Conservation (phyloP, 805 yeast species). For the Candida mattraensis region DNA sequence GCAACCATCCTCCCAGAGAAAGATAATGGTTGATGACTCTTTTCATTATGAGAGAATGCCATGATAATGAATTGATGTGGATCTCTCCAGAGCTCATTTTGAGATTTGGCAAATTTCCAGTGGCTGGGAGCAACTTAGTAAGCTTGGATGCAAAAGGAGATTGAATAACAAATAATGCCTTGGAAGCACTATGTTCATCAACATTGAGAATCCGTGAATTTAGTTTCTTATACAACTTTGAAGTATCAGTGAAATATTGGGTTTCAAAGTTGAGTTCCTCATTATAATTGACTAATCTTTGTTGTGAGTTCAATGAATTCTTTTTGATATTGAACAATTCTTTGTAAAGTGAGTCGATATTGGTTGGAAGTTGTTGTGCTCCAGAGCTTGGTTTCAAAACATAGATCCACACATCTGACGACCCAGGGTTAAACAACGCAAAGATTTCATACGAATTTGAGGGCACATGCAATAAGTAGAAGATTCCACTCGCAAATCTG, state of each 20-base stretch:
- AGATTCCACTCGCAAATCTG: constrained; percentile 53
- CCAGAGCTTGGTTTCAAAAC: constrained; percentile 66
- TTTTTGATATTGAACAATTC: constrained; percentile 51
- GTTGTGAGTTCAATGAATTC: constrained; percentile 41
- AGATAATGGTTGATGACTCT: constrained; percentile 69
- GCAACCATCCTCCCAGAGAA: constrained; percentile 71
- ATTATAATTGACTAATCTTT: constrained; percentile 53
- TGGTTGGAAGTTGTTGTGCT: constrained; percentile 65
- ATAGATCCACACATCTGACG: constrained; percentile 46
- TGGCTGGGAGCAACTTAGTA: constrained; percentile 43
- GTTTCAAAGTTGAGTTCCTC: constrained; percentile 54
- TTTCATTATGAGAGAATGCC: constrained; percentile 71
- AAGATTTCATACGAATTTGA: constrained; percentile 77
- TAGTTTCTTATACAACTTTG: constrained; percentile 57
- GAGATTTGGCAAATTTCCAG: constrained; percentile 61
- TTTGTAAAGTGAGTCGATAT: constrained; percentile 52
- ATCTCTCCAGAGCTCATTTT: constrained; percentile 58
- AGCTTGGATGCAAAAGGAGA: constrained; percentile 60
- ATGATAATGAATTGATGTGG: constrained; percentile 70
- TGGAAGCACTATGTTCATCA: constrained; percentile 66
- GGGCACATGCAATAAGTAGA: constrained; percentile 66
- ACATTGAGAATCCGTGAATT: constrained; percentile 53
- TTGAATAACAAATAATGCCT: constrained; percentile 66
- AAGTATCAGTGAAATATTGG: constrained; percentile 51
- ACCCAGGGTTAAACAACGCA: constrained; percentile 66